These are phyloP conservation scores for Colletotrichum endophyticum DNA, from an alignment of 2,329 filamentous ascomycete genomes.

Conservation along the genomic window DNA sequence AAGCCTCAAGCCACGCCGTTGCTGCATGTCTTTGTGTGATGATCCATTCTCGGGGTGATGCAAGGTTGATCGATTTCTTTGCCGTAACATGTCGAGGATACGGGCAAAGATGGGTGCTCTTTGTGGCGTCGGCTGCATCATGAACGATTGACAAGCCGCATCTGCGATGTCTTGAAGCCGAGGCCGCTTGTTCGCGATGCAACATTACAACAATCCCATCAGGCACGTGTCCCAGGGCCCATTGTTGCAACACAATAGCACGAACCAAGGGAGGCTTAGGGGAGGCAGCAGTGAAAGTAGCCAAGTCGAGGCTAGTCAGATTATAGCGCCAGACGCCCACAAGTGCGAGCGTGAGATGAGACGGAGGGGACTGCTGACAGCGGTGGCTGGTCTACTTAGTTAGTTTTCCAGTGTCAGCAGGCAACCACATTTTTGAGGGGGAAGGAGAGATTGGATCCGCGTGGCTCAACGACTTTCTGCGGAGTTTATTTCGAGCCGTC, in stretches of 20 bases:
- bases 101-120: accelerated
- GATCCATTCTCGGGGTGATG: neutral
- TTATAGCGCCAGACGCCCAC: neutral
- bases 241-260: neutral
- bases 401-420: neutral
- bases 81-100: neutral
- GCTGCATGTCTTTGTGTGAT: neutral
- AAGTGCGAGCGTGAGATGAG: neutral
- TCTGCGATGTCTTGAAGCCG: neutral
- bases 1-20: neutral
- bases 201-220: neutral
- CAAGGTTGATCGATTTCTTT: neutral
- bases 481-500: neutral
- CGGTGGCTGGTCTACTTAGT: neutral
- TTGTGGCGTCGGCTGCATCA: neutral
- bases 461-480: neutral
- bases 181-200: neutral
- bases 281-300: neutral
- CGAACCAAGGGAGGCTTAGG: neutral
- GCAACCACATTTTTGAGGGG: neutral
- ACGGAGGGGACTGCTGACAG: neutral
- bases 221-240: neutral
- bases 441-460: neutral
- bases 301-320: neutral
- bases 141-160: neutral